Conservation (phyloP, 1,139 yeast species). For the Schizosaccharomyces versatilis region DNA sequence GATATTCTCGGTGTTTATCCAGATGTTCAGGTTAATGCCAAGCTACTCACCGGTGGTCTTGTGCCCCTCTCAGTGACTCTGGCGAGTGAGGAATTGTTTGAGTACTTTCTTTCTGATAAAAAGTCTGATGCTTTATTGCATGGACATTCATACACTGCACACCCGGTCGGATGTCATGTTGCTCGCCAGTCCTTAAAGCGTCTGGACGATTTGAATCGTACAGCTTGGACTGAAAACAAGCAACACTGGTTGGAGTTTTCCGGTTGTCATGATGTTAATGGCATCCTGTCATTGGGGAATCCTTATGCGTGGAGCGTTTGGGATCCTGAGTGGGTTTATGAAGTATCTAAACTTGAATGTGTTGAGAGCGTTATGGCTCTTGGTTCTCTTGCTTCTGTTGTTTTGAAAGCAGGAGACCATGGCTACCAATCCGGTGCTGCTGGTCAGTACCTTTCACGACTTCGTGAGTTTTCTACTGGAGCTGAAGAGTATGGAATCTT, state of each 20-base stretch:
- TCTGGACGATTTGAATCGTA: constrained; percentile 9
- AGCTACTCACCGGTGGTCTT: constrained; percentile 17
- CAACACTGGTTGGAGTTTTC: constrained; percentile 7
- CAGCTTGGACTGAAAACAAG: neutral
- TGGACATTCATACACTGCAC: constrained; percentile 18
- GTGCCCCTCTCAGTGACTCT: constrained; percentile 16
- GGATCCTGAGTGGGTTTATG: constrained; percentile 13
- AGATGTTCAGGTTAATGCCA: constrained; percentile 17
- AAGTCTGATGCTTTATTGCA: constrained; percentile 17
- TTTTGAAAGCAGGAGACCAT: constrained; percentile 11
- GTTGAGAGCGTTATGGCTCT: constrained; percentile 15
- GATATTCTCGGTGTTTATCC: constrained; percentile 14
- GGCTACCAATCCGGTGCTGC: constrained; percentile 5
- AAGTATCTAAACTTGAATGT: constrained; percentile 11
- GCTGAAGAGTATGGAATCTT: constrained; percentile 3
- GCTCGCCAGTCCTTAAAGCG: constrained; percentile 13
- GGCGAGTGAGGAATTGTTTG: constrained; percentile 15
- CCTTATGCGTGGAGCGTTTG: constrained; percentile 14
- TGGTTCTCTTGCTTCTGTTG: constrained; percentile 16
- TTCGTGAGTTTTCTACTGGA: neutral
- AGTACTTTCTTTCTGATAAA: constrained; percentile 14
- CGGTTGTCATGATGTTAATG: neutral
- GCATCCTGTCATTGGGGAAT: neutral
- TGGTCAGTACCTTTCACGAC: neutral
- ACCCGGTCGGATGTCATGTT: constrained; percentile 18